These are phyloP conservation scores for Salix arbutifolia DNA, from an alignment of 345 rosid genomes.

Conservation along the genomic window DNA sequence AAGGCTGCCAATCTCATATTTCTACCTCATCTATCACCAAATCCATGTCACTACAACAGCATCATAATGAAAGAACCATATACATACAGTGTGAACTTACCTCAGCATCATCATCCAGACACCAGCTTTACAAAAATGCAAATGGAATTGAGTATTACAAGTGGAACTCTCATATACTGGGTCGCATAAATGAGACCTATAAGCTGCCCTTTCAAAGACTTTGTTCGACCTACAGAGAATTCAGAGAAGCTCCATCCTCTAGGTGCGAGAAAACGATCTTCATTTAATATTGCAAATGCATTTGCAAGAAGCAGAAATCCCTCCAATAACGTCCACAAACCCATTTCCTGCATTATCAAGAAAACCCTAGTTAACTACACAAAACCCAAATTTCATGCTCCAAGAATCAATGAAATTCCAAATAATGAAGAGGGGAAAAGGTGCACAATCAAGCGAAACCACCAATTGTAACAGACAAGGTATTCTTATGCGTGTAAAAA, in stretches of 20 bases:
- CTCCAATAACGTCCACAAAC: constrained; percentile 79
- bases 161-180: constrained; percentile 75
- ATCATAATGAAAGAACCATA: neutral
- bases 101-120: constrained; percentile 39
- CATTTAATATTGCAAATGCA: constrained; percentile 86
- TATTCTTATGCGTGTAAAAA: neutral
- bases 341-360: constrained; percentile 49
- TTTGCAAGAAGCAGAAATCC: constrained; percentile 85
- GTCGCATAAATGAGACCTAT: constrained; percentile 70
- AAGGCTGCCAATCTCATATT: neutral
- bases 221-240: constrained; percentile 51
- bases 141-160: constrained; percentile 52
- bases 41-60: neutral
- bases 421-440: neutral
- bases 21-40: neutral
- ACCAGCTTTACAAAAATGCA: constrained; percentile 65
- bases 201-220: constrained; percentile 70
- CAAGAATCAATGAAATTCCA: neutral
- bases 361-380: neutral
- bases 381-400: neutral
- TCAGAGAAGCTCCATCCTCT: constrained; percentile 87
- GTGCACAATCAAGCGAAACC: neutral
- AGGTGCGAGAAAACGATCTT: constrained; percentile 86
- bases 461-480: neutral
- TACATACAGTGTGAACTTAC: neutral